Conservation (phyloP, 768 basidiomycete species). For the Tulasnella sp. region DNA sequence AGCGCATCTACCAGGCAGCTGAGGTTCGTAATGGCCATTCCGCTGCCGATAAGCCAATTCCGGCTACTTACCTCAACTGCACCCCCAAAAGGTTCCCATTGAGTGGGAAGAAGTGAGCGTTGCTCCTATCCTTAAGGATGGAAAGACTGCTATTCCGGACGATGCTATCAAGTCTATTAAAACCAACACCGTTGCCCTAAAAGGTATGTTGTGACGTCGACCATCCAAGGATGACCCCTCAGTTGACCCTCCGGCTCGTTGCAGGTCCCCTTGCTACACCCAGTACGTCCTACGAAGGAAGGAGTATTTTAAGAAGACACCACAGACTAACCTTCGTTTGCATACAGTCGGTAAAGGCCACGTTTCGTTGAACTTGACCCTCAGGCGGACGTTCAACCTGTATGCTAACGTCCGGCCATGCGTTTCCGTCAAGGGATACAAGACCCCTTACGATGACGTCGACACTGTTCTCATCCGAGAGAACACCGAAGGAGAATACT, state of each 20-base stretch:
- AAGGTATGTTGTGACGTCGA: constrained; percentile 49
- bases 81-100: constrained; percentile 70
- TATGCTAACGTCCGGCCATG: constrained; percentile 99
- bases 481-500: constrained; percentile 99
- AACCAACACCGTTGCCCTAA: constrained; percentile 95
- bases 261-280: constrained; percentile 95
- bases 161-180: constrained; percentile 82
- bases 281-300: constrained; percentile 47
- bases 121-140: constrained; percentile 84
- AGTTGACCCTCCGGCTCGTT: constrained; percentile 9
- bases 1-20: constrained; percentile 85
- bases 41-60: not conserved
- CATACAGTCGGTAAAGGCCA: constrained; percentile 90
- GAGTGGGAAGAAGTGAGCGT: constrained; percentile 99
- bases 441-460: constrained; percentile 97
- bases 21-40: constrained; percentile 42
- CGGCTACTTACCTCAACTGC: not conserved
- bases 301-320: not conserved
- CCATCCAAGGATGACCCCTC: not conserved
- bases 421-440: constrained; percentile 90
- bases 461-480: constrained; percentile 98
- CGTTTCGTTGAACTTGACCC: constrained; percentile 93
- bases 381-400: constrained; percentile 94
- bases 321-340: constrained; percentile 1
- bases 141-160: constrained; percentile 96